A percentile compares a stretch with the other conserved stretches of the same genome.
Conservation (phyloP, 108 stramenopile species). For the Nitzschia sp. region DNA sequence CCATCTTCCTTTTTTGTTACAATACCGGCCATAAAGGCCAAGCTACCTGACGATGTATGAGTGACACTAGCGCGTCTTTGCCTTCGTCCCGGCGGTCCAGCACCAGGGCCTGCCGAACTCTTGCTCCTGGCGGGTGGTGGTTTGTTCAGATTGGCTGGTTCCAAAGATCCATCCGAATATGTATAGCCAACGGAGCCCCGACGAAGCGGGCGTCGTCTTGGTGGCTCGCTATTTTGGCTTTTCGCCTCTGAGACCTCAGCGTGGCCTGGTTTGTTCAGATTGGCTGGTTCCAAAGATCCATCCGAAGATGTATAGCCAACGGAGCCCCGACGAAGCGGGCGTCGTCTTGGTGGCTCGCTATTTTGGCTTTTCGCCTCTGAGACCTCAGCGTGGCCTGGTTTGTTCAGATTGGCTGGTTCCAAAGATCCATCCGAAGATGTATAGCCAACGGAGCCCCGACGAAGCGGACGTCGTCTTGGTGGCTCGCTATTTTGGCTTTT, state of each 20-base stretch:
- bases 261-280: background rate
- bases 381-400: background rate
- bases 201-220: background rate
- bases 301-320: background rate
- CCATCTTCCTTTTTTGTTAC: background rate
- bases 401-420: background rate
- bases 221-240: too few species aligned
- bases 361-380: background rate
- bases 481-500: background rate
- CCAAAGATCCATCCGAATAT: slow-evolving; percentile 11
- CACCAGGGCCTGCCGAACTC: slow-evolving; percentile 2
- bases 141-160: background rate
- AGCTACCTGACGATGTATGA: background rate
- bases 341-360: too few species aligned
- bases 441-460: background rate
- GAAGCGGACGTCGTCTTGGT: background rate
- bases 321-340: slow-evolving; percentile 5
- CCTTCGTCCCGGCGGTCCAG: slow-evolving; percentile 6
- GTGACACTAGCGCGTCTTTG: slow-evolving; percentile 3
- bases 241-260: background rate
- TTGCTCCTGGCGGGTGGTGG: slow-evolving; percentile 8
- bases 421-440: slow-evolving; percentile 8
- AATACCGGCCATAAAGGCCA: slow-evolving; percentile 10
- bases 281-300: slow-evolving; percentile 3
- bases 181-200: slow-evolving; percentile 2